phyloP scores from a whole-genome alignment of 2,329 filamentous ascomycete species.

The Sporothrix luriei region DNA sequence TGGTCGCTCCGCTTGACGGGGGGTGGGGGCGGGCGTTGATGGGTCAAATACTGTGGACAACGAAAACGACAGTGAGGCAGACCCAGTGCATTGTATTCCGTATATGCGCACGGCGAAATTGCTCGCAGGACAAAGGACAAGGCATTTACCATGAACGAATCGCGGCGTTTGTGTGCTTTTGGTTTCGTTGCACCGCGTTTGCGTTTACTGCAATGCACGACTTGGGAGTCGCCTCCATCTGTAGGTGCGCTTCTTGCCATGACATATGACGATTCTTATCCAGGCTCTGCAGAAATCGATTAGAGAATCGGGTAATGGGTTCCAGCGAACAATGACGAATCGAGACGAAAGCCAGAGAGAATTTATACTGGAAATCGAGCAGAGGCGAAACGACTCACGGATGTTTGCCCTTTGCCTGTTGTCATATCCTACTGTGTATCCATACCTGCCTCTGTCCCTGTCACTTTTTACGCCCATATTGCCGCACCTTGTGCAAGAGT shows the following conservation, averaged over 20 bases:
- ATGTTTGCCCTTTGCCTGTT: not conserved
- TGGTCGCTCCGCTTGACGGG: not conserved
- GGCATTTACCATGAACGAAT: not conserved
- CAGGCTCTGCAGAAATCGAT: no score
- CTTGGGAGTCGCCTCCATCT: not conserved
- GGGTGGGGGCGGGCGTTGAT: not conserved
- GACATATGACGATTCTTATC: not conserved
- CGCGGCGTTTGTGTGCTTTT: not conserved
- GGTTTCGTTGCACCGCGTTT: conserved; percentile 1
- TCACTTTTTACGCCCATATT: conserved; percentile 13
- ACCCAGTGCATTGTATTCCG: not conserved
- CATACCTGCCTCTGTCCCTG: not conserved
- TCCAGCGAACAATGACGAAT: not conserved
- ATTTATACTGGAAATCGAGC: not conserved
- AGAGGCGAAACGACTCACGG: not conserved
- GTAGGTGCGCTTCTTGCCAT: not conserved
- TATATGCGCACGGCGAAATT: not conserved
- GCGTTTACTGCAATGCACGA: not conserved
- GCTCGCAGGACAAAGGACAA: not conserved
- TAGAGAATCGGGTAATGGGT: not conserved
- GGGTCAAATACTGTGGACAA: not conserved
- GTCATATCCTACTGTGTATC: not conserved
- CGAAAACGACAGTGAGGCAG: not conserved
- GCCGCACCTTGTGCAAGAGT: not conserved
- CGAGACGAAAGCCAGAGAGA: not conserved